Conservation (phyloP, 768 basidiomycete species). For the Galerina marginata region DNA sequence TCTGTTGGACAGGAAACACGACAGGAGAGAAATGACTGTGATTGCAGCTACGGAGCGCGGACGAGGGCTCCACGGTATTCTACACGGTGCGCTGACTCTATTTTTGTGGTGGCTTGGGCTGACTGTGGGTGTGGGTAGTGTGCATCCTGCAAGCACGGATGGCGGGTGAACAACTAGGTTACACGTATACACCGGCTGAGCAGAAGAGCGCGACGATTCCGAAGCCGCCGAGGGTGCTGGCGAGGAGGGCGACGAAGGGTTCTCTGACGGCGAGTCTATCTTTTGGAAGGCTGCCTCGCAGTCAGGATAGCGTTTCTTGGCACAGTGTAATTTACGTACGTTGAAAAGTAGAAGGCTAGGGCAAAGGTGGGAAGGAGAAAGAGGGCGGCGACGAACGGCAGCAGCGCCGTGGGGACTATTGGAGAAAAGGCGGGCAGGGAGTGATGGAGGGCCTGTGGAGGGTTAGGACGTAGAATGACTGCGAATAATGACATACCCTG, state of each 20-base stretch:
- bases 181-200: slow-evolving; percentile 84
- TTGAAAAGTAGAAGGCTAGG: slow-evolving; percentile 92
- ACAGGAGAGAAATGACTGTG: slow-evolving; percentile 10
- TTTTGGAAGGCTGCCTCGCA: slow-evolving; percentile 71
- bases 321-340: slow-evolving; percentile 49
- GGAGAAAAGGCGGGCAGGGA: slow-evolving; percentile 76
- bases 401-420: slow-evolving; percentile 62
- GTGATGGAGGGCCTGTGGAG: slow-evolving; percentile 61
- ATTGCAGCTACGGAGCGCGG: slow-evolving; percentile 80
- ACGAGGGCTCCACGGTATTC: slow-evolving; percentile 93
- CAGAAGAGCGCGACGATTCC: slow-evolving; percentile 92
- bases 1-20: background rate
- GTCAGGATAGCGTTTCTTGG: slow-evolving; percentile 13
- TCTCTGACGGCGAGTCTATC: slow-evolving; percentile 67
- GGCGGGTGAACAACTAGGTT: slow-evolving; percentile 79
- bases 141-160: slow-evolving; percentile 75
- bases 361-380: slow-evolving; percentile 77
- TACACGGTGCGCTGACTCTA: slow-evolving; percentile 72
- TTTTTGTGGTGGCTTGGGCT: slow-evolving; percentile 5
- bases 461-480: slow-evolving; percentile 5
- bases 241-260: slow-evolving; percentile 68
- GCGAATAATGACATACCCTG: slow-evolving; percentile 45
- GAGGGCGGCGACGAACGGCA: slow-evolving; percentile 78
- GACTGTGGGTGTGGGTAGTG: slow-evolving; percentile 62
- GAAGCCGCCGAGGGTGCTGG: slow-evolving; percentile 83